Evolutionary conservation across 2,329 filamentous ascomycete genomes (phyloP), one percentile per base, ranked within the genome.

Genomic region (Fusarium keratoplasticum): DNA sequence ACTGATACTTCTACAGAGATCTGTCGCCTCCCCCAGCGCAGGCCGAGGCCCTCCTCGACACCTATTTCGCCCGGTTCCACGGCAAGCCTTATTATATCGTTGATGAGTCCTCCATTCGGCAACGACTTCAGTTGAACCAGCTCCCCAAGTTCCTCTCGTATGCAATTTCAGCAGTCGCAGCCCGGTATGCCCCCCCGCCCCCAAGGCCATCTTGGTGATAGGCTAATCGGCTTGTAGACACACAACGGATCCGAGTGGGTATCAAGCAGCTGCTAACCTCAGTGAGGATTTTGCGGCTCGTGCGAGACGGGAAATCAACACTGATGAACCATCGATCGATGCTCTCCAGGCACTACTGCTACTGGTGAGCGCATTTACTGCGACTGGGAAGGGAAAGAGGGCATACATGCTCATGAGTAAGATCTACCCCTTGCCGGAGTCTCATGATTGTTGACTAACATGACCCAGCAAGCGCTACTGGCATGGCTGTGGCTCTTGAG

Each of bases 401-500:
- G 92, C 94, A 1, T 96, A 95, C 76, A 97, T 97, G 94, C 87
- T 95, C 42, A 87, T 97, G 76, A 90, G 94, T 94, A 91, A 22
- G 85, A 44, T 13, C 20, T 16, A 29, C 29, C 13, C 35, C 18
- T 22, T 7, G 6, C 10, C 18, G 6, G 11, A 18, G 4, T 36
- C 35, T 20, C 18, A 18, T 31, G 27, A 25, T 18, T 25, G 9
- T 20, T 3, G n/a, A 59, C 85, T 88, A 75, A 89, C 74, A 35
- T 2, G 2, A 47, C 64, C 27, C 75, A 95, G 93, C 91, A 72
- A 93, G 88, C 72, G 93, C 92, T 11, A 91, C 95, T 57, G 94
- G 93, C 52, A 97, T 97, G 94, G 92, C 93, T 2, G 90, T 95
- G 82, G 94, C 94, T 5, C 87, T 97, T 13, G 94, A 95, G 78